Evolutionary conservation across 1,139 yeast species (phyloP), one percentile per base, ranked within the genome.

Genomic region (Sugiyamaella xylanicola): DNA sequence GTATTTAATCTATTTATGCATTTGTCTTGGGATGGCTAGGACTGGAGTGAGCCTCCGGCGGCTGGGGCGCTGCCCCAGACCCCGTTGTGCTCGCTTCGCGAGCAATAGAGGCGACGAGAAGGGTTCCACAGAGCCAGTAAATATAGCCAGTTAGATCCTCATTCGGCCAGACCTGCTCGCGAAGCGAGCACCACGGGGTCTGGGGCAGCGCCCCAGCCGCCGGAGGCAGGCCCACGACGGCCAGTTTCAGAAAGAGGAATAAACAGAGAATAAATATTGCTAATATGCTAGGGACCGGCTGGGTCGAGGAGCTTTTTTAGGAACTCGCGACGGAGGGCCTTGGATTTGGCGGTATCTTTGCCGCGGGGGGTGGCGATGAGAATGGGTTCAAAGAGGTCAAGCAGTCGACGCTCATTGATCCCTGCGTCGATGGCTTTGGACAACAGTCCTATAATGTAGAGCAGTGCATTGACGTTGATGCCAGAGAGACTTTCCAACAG

Each of bases 401-500:
- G 48, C 15, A 60, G 36, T 43, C 44, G 37, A 19, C 55, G 48
- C 16, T 59, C 61, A 27, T 58, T 51, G 50, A 62, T 55, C 54
- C 73, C 74, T 4, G 58, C 60, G 1, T 65, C 68, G 22, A 67
- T 57, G 48, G 74, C 70, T 9, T 67, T 56, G 25, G 72, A 65
- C 45, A 76, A 58, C 60, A 76, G 76, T 13, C 75, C 71, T 11
- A 69, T 63, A 21, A 77, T 42, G 53, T 74, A 77, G 19, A 76
- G 68, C 55, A 77, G 61, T 4, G 75, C 74, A 54, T 76, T 77
- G 41, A 75, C 74, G 39, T 76, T 70, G 35, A 72, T 63, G 1
- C 76, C 67, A 2, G 78, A 77, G 21, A 76, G 61, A 9, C 63
- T 64, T 53, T 77, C 80, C 41, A 76, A 55, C 1, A 74, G 62